Evolutionary conservation across 306 rosid species (phyloP).

Genomic region (Cicer judaicum): DNA sequence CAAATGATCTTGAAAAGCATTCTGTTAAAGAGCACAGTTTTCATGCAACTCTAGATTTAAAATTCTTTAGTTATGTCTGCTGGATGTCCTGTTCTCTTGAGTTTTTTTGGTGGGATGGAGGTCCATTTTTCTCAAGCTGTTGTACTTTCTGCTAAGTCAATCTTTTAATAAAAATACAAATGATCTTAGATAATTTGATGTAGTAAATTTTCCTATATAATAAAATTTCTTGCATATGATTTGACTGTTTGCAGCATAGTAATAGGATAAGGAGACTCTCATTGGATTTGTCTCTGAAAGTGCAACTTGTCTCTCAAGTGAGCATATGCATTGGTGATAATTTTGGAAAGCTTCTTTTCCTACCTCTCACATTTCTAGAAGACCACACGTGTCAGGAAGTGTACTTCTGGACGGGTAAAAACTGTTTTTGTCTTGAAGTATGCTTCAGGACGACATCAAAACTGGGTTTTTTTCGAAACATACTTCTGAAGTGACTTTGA

Average conservation of each 20-base stretch:
- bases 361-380: too few species aligned
- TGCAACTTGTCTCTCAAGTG: background rate
- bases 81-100: slow-evolving; percentile 11
- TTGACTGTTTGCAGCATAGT: background rate
- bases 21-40: slow-evolving; percentile 35
- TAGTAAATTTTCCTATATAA: slow-evolving; percentile 31
- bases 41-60: slow-evolving; percentile 24
- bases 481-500: too few species aligned
- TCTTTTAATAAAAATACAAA: slow-evolving; percentile 17
- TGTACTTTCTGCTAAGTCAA: slow-evolving; percentile 1
- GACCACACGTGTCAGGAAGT: too few species aligned
- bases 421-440: too few species aligned
- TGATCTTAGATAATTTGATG: slow-evolving; percentile 21
- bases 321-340: background rate
- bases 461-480: too few species aligned
- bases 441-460: too few species aligned
- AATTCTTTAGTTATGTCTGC: slow-evolving; percentile 30
- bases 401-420: too few species aligned
- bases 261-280: background rate
- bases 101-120: slow-evolving; percentile 36
- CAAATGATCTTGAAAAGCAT: slow-evolving; percentile 55
- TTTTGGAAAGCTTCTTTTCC: background rate
- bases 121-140: slow-evolving; percentile 20
- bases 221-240: slow-evolving; percentile 15
- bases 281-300: background rate